Evolutionary conservation across 2,329 filamentous ascomycete genomes (phyloP).

Genomic region (Talaromyces sp.): DNA sequence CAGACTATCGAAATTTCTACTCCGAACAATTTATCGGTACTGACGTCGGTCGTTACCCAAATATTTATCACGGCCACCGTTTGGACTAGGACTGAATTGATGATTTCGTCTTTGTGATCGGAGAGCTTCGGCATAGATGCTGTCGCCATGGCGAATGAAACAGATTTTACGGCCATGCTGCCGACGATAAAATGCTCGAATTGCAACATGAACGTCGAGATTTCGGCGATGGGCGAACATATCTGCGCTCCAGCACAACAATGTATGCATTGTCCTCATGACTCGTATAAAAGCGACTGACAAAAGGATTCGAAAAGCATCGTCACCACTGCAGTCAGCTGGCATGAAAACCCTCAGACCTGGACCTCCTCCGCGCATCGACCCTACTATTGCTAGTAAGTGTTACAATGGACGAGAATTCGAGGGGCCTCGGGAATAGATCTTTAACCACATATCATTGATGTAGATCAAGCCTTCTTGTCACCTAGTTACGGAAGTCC

Average conservation of each 20-base stretch:
- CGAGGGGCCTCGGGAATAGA: background rate
- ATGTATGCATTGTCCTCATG: slow-evolving; percentile 18
- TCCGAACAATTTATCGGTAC: slow-evolving; percentile 12
- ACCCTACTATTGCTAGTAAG: slow-evolving; percentile 58
- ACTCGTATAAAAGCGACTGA: slow-evolving; percentile 3
- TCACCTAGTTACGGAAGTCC: slow-evolving; percentile 58
- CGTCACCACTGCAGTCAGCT: slow-evolving; percentile 24
- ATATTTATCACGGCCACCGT: background rate
- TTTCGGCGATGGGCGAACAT: slow-evolving; percentile 82
- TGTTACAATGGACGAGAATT: slow-evolving; percentile 17
- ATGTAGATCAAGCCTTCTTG: slow-evolving; percentile 41
- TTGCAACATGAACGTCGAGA: slow-evolving; percentile 73
- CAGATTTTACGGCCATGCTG: slow-evolving; percentile 65
- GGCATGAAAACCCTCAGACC: slow-evolving; percentile 42
- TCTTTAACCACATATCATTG: background rate
- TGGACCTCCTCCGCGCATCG: slow-evolving; percentile 52
- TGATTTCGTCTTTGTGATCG: slow-evolving; percentile 14
- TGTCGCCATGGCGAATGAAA: slow-evolving; percentile 33
- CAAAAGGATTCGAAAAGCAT: slow-evolving; percentile 28
- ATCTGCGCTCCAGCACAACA: slow-evolving; percentile 52
- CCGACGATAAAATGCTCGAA: slow-evolving; percentile 84
- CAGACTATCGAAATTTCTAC: slow-evolving; percentile 10
- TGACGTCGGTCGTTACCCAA: background rate
- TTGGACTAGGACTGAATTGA: slow-evolving; percentile 2
- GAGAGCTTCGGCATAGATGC: slow-evolving; percentile 14